phyloP scores from a whole-genome alignment of 768 basidiomycete genomes.

The Pleurotus tuber-regium region DNA sequence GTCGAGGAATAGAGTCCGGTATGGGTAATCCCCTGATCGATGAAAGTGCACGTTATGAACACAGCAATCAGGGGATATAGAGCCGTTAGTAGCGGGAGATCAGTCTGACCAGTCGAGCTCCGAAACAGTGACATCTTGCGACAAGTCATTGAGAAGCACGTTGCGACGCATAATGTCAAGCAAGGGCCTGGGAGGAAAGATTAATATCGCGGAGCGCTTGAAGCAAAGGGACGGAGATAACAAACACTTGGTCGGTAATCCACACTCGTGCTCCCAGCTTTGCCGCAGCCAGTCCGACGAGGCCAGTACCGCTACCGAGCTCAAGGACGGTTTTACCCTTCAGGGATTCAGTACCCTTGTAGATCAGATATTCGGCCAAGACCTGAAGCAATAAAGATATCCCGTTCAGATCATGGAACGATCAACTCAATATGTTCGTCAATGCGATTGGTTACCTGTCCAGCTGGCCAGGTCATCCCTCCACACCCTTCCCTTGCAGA shows the following conservation, averaged over 20 bases:
- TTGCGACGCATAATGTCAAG: conserved; percentile 79
- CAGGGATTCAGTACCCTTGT: conserved; percentile 49
- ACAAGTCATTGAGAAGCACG: conserved; percentile 61
- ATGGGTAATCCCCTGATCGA: conserved; percentile 61
- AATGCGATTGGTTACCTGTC: conserved; percentile 53
- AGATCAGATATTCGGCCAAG: conserved; percentile 70
- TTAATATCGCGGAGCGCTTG: conserved; percentile 11
- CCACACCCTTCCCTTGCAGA: conserved; percentile 90
- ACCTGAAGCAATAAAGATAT: conserved; percentile 46
- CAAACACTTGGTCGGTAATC: conserved; percentile 91
- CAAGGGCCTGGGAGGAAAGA: conserved; percentile 51
- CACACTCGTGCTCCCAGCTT: conserved; percentile 65
- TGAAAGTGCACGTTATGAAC: conserved; percentile 4
- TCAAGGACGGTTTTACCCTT: conserved; percentile 65
- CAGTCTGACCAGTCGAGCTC: conserved; percentile 77
- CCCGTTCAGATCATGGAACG: conserved; percentile 6
- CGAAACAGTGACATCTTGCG: conserved; percentile 47
- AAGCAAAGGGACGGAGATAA: conserved; percentile 24
- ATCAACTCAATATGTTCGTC: conserved; percentile 10
- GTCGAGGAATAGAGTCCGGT: conserved; percentile 42
- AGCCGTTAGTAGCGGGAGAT: conserved; percentile 21
- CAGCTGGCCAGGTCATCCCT: conserved; percentile 90
- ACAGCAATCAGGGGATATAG: conserved; percentile 10
- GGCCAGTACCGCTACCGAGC: conserved; percentile 88
- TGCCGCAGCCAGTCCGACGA: conserved; percentile 85